Base-by-base conservation (phyloP, 805 yeast species). In the Ogataea nonfermentans region DNA sequence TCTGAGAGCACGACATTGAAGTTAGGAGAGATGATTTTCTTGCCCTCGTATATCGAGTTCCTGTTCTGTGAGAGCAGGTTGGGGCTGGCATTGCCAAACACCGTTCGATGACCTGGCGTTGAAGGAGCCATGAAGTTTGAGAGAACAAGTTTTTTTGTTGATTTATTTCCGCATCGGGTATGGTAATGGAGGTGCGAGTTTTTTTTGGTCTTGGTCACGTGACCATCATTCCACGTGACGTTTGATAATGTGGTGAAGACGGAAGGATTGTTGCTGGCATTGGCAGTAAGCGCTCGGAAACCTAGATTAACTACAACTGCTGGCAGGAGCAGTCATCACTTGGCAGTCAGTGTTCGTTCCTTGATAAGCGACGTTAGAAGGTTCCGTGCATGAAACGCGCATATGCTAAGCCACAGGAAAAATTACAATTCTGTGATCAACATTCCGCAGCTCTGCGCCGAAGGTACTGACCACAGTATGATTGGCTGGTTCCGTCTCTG, bases 1-100 rank as follows among this genome's bases (percentile, higher is more conserved):
- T 64, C 67, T 4, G 61, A 51, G 17, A 56, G 48, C 9, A 63
- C 65, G 12, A 63, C 63, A 34, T 62, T 59, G 32, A 61, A 55
- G 39, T 63, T 61, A 14, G 68, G 66, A 4, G 67, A 57, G 28
- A 59, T 47, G 29, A 62, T 45, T 30, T 56, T 57, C 32, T 58
- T 58, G 14, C 55, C 57, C 30, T 57, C 52, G 35, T 52, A 59
- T 22, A 61, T 51, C 11, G 63, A 57, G 37, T 52, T 53, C 19
- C 53, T 52, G 28, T 49, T 49, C 32, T 50, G 59, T 24, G 54
- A 49, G 34, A 51, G 28, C 17, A 52, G 43, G 34, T 57, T 61
- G 10, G 66, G 65, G 26, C 61, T 57, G 28, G 56, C 42, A 27
- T 51, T 53, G 6, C 65, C 63, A 42, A 61, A 61, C 6, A 61